A percentile compares a stretch with the other conserved stretches of the same genome.
These are phyloP conservation scores for Penstemon barbatus DNA, from an alignment of 257 asterid species.

Conservation along the genomic window DNA sequence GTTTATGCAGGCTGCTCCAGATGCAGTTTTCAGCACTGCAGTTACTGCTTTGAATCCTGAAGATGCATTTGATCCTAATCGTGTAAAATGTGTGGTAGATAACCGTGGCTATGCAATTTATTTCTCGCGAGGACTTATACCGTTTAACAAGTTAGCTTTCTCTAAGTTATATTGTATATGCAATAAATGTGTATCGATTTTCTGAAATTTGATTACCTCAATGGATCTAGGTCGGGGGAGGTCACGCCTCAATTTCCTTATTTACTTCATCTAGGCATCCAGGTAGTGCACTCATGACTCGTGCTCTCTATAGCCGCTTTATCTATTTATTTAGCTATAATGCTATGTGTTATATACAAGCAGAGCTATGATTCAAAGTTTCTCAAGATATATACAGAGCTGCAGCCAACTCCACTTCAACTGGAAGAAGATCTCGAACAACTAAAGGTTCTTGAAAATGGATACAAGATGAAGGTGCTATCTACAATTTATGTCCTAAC, in stretches of 20 bases:
- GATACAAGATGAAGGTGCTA: slow-evolving; percentile 90
- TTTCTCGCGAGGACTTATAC: slow-evolving; percentile 81
- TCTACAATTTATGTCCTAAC: not conserved
- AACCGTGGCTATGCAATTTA: slow-evolving; percentile 80
- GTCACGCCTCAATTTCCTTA: slow-evolving; percentile 77
- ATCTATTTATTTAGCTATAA: not conserved
- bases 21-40: slow-evolving; percentile 89
- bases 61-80: slow-evolving; percentile 84
- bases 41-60: slow-evolving; percentile 78
- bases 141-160: slow-evolving; percentile 73
- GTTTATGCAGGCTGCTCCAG: slow-evolving; percentile 74
- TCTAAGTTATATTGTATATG: slow-evolving; percentile 2
- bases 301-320: not conserved
- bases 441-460: slow-evolving; percentile 90
- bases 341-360: slow-evolving; percentile 14
- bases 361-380: slow-evolving; percentile 89
- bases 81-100: slow-evolving; percentile 83
- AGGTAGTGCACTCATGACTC: slow-evolving; percentile 43
- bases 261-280: slow-evolving; percentile 89
- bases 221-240: slow-evolving; percentile 57
- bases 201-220: slow-evolving; percentile 1
- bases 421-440: slow-evolving; percentile 98
- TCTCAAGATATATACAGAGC: slow-evolving; percentile 65
- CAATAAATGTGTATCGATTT: not conserved
- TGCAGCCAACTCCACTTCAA: slow-evolving; percentile 81